Conservation (phyloP, 805 yeast genomes). For the Metschnikowia anglica region DNA sequence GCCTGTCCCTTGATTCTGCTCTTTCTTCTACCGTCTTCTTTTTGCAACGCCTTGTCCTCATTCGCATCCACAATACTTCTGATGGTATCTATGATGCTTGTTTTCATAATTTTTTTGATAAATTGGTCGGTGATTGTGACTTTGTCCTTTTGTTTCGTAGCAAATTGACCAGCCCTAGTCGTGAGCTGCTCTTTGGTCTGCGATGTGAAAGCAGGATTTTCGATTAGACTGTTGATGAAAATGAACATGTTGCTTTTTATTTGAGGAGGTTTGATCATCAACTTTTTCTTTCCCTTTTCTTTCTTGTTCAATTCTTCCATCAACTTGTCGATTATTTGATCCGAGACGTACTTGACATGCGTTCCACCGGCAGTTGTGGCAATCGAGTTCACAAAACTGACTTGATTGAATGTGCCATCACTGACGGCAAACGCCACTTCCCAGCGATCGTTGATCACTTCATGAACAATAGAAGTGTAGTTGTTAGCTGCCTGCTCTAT, state of each 20-base stretch:
- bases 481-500: constrained; percentile 34
- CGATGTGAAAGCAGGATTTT: constrained; percentile 95
- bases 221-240: constrained; percentile 87
- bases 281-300: constrained; percentile 62
- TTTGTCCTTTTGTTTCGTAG: constrained; percentile 61
- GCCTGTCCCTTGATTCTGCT: constrained; percentile 84
- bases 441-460: constrained; percentile 85
- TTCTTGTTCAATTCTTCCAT: constrained; percentile 61
- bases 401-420: constrained; percentile 87
- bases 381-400: constrained; percentile 94
- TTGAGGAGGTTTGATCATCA: constrained; percentile 83
- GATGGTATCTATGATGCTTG: constrained; percentile 71
- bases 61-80: constrained; percentile 82
- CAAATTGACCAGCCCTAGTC: constrained; percentile 84
- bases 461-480: constrained; percentile 62
- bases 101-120: constrained; percentile 63
- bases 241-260: constrained; percentile 86
- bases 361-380: constrained; percentile 98
- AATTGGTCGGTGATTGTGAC: constrained; percentile 72
- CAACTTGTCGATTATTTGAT: constrained; percentile 77
- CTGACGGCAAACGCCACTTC: constrained; percentile 94
- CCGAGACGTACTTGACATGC: constrained; percentile 83
- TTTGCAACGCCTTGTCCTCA: constrained; percentile 82
- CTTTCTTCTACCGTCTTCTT: constrained; percentile 84
- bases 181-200: constrained; percentile 96